Evolutionary conservation across 306 rosid genomes (phyloP), one percentile per base, ranked within the genome.

Genomic region (Castanea mollissima): DNA sequence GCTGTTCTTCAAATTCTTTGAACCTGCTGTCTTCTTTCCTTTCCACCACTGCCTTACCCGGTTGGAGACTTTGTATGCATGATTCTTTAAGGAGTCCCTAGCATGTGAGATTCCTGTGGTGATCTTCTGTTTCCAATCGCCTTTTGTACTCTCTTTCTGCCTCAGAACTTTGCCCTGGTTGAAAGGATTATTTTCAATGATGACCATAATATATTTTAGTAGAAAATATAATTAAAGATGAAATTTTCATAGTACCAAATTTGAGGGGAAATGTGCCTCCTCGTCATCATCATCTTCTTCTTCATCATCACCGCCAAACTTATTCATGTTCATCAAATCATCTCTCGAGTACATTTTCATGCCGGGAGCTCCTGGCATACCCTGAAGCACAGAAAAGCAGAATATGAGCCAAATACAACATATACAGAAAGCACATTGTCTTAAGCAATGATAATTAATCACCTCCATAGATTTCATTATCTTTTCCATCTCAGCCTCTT

Each of bases 331-430:
- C 98, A 90, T 89, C 69, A 94, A 73, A n/a, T 94, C 97, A 20
- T 94, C 98, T 73, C 91, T 90, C 1, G 98, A 94, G 69, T 92
- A 94, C 98, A 95, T 95, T 88, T 95, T 93, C 99, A 95, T 92
- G 85, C 83, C 80, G 0, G 98, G 99, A 73, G 99, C 99, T 80
- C 99, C 99, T n/a, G 99, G 99, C 98, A 95, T 93, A 16, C 99
- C 99, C 99, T 95, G 89, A 77, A 79, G 70, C 73, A 78, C 59
- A 55, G 74, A 21, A 16, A 55, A 79, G 65, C 67, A 78, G 69
- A 77, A 74, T n/a, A 34, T 35, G 69, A 76, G 69, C 44, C 25
- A 34, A 76, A 52, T 49, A 55, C 49, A 52, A 52, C 75, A n/a
- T 56, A 63, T 51, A 62, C 69, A 44, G 58, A 59, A 25, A 34